Base-by-base conservation (phyloP, 768 basidiomycete species). In the Austroboletus eburneus region DNA sequence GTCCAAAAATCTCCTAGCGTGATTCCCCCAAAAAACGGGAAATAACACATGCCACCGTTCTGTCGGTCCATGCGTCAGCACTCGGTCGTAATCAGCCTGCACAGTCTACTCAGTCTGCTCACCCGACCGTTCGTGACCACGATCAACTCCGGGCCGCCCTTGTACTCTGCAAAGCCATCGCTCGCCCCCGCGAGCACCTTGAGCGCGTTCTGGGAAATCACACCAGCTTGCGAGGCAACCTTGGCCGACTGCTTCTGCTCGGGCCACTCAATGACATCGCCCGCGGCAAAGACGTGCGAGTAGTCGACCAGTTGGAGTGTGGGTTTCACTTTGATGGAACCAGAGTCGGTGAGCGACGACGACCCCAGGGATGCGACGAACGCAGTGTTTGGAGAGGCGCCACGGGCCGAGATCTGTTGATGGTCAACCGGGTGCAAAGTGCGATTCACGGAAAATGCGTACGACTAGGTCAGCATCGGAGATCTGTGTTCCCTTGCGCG, bases 161-260 rank as follows among this genome's bases (percentile, higher is more conserved):
- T 70, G 59, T 84, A 83, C 17, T 50, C 51, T 39, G 69, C 73
- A 47, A 68, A 48, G 5, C 51, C 59, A 50, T 58, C 43, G 18
- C 57, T 29, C 49, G 46, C 61, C 42, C 72, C 75, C 12, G 57
- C 58, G 25, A 83, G 63, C 42, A 76, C 57, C 24, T 63, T 61
- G 1, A 79, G 25, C 14, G 83, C 60, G 48, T 87, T 87, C 23
- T 69, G 63, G 3, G 66, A 69, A 30, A 79, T 67, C 32, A 84
- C 48, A 0, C 16, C 42, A 21, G 55, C 72, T 50, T 87, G 85
- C 5, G 54, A 56, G 2, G 39, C 20, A 1, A 67, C 68, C 59
- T 86, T 85, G 14, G 64, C 69, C 0, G 64, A 65, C 39, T 77
- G 81, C 54, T 85, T 85, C 62, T 85, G 78, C 61, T 85, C 85